Base-by-base conservation (phyloP, 2,329 filamentous ascomycete genomes). In the Apiospora koreana region DNA sequence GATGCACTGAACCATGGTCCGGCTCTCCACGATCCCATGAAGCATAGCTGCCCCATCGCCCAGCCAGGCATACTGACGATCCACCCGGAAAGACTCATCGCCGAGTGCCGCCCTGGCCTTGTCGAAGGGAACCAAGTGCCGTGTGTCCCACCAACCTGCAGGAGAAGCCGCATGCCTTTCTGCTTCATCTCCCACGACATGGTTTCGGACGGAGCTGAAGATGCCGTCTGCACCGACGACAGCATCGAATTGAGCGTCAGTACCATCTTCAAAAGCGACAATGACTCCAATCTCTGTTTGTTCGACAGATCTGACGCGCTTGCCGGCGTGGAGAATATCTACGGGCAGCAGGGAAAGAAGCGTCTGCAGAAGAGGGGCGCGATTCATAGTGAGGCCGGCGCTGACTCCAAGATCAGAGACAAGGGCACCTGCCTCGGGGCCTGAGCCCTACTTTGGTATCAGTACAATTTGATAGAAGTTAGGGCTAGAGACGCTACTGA, bases 211-310 rank as follows among this genome's bases (percentile, higher is more conserved):
- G 0, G 67, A 43, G 43, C 25, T 54, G 25, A 54, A 54, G 16
- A 54, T 54, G 2, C 48, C 48, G 25, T 77, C 74, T 4, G 75
- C 73, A 21, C 75, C 75, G 16, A 77, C 73, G 3, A 76, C 68
- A 2, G 73, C 72, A 64, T 76, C 70, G 42, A 74, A 74, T 1
- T 64, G 48, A 7, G 71, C 69, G 0, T 58, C 65, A 5, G 64
- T 66, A 2, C 73, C 75, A 62, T 76, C 74, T 1, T 67, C 28
- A 12, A 76, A 76, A n/a, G 67, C 69, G 10, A 75, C 45, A 18
- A 62, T 65, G 16, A 71, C 31, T 6, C 42, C 46, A 10, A 25
- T 66, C 2, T 65, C 42, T 16, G 54, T 8, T 41, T 67, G 46
- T 38, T 69, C 21, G 54, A 76, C 69, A 1, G 31, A 28, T 3